Base-by-base conservation (phyloP, 495 filamentous ascomycete genomes). In the Podospora pseudocomata region DNA sequence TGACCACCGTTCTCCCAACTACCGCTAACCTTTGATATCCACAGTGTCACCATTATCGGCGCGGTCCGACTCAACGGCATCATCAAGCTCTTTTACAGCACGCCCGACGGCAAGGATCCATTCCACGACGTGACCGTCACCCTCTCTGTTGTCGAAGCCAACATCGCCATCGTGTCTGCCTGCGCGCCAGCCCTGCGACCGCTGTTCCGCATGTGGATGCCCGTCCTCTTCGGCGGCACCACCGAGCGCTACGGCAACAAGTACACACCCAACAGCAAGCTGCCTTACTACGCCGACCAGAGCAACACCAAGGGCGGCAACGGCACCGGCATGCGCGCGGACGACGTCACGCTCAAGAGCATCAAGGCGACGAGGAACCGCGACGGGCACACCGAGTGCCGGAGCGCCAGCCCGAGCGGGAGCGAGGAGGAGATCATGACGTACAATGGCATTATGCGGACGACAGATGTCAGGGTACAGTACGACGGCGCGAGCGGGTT, bases 111-210 rank as follows among this genome's bases (percentile, higher is more conserved):
- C 69, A 67, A 73, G 69, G 32, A 71, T 66, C 34, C 70, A 64
- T 34, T 72, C 74, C 34, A 67, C 70, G 61, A 73, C 60, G 81
- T 85, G 59, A 78, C 79, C 18, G 81, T 81, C 68, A 76, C 73
- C 23, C 80, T 77, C 59, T 83, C 80, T 0, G 82, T 79, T 62
- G 75, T 86, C 32, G 83, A 85, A 72, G 80, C 80, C n/a, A 84
- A 85, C 68, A 68, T 85, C 7, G 84, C 83, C 26, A 79, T 85
- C 69, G 76, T 84, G 20, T 78, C 82, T 2, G 82, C 82, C 19
- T 86, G 72, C 13, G 74, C 71, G 0, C 79, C 79, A 11, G 78
- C 79, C 3, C 65, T 81, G n/a, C 67, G 77, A 15, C 79, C 79
- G 0, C 70, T 81, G 16, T 71, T 78, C 60, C 72, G 71, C 59